Evolutionary conservation across 345 rosid genomes (phyloP), one percentile per base, ranked within the genome.

Genomic region (Gossypium thurberi): DNA sequence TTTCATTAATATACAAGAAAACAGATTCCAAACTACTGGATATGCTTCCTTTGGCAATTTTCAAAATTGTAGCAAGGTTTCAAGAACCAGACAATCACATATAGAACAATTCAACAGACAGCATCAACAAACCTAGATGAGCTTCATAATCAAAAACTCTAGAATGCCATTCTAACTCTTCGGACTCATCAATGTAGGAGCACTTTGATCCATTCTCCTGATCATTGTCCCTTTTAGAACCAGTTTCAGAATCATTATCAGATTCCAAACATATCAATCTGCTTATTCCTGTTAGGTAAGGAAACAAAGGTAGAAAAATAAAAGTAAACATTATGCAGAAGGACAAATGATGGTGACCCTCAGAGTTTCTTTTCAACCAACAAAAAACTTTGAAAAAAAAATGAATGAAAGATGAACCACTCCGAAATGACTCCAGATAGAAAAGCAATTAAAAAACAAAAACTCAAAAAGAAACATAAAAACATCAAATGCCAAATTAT

Each of bases 201-300:
- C 57, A 66, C 53, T 51, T 25, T 2, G 76, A 26, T 61, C 71
- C 82, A 70, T 82, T 76, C 70, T 74, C 81, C 77, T 78, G 56
- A 74, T 64, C 71, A 33, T 74, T 76, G 74, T 79, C 80, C 74
- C 71, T 78, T 72, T 12, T 65, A 65, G 70, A 77, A 71, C 74
- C 77, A 25, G 76, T 75, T 66, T 81, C 86, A 13, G 85, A 78
- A 62, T 87, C 96, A 55, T 79, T 74, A 42, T 92, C 96, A 65
- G 92, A 87, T 76, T 89, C 97, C 80, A 94, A 80, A 77, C 87
- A 82, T 68, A 90, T 79, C 67, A 86, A 66, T 58, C 88, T 64
- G 79, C 74, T 82, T 52, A 68, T 82, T 43, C 84, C 97, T 90
- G 73, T 78, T 10, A 68, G 11, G 53, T 20, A 11, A 47, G 62